Conservation (phyloP, 345 rosid genomes). For the Crucihimalaya himalaica region DNA sequence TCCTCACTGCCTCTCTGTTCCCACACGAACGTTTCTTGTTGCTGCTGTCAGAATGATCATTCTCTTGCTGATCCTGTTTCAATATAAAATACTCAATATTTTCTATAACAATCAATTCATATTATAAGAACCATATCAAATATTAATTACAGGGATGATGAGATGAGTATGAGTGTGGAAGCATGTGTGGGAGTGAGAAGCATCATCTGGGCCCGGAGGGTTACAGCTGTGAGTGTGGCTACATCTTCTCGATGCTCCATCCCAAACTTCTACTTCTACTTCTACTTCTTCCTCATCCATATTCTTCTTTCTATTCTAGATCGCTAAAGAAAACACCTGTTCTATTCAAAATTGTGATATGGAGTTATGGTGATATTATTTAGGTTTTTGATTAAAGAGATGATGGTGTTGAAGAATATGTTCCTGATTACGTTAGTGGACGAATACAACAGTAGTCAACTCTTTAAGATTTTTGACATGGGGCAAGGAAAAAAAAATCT, state of each 20-base stretch:
- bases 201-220: slow-evolving; percentile 63
- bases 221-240: slow-evolving; percentile 81
- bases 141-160: slow-evolving; percentile 35
- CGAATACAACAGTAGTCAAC: slow-evolving; percentile 28
- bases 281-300: slow-evolving; percentile 33
- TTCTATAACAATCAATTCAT: background rate
- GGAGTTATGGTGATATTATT: background rate
- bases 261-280: slow-evolving; percentile 8
- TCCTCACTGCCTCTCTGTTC: slow-evolving; percentile 76
- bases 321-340: background rate
- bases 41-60: slow-evolving; percentile 30
- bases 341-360: background rate
- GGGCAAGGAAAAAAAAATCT: slow-evolving; percentile 8
- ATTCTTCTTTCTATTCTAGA: background rate
- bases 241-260: slow-evolving; percentile 44
- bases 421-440: slow-evolving; percentile 21
- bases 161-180: slow-evolving; percentile 66
- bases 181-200: slow-evolving; percentile 67
- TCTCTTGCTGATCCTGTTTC: slow-evolving; percentile 42
- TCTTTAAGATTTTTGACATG: slow-evolving; percentile 1
- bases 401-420: slow-evolving; percentile 22
- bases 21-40: slow-evolving; percentile 53
- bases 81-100: background rate
- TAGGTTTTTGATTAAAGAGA: background rate
- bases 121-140: background rate